A percentile compares a stretch with the other conserved stretches of the same genome.
These are phyloP conservation scores for Leishmania lainsoni DNA, from an alignment of 208 protist species.

Conservation along the genomic window DNA sequence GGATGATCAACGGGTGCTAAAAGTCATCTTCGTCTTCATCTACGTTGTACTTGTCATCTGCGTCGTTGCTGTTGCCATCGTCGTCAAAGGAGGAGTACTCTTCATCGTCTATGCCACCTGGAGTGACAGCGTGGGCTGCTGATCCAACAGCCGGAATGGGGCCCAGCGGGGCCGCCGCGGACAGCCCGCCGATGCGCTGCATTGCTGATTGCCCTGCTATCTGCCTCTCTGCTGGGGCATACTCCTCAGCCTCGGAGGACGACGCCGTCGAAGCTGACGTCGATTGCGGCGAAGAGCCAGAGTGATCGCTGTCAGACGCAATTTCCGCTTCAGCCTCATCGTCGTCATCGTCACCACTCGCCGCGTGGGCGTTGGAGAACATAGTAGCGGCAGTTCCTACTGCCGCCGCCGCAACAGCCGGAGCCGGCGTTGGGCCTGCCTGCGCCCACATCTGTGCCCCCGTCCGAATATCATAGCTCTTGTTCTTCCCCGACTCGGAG, in stretches of 20 bases:
- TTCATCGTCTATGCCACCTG: slow-evolving; percentile 48
- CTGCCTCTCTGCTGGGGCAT: background rate
- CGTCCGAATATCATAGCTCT: slow-evolving; percentile 90
- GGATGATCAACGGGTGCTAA: slow-evolving; percentile 29
- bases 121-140: slow-evolving; percentile 19
- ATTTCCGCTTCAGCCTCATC: background rate
- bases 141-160: slow-evolving; percentile 6
- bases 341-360: slow-evolving; percentile 2
- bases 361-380: background rate
- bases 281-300: background rate
- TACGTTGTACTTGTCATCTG: slow-evolving; percentile 67
- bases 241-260: background rate
- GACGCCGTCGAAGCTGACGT: background rate
- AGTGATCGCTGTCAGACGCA: background rate
- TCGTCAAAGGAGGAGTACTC: slow-evolving; percentile 87
- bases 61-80: slow-evolving; percentile 41
- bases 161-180: background rate
- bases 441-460: slow-evolving; percentile 63
- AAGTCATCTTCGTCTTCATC: slow-evolving; percentile 90
- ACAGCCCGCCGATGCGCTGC: background rate
- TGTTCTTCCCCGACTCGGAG: slow-evolving; percentile 83
- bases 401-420: slow-evolving; percentile 6
- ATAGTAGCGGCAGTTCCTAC: background rate
- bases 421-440: slow-evolving; percentile 5
- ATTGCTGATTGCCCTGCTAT: slow-evolving; percentile 4